Evolutionary conservation across 2,329 filamentous ascomycete species (phyloP), one percentile per base, ranked within the genome.

Genomic region (Neofusicoccum umdonicola): DNA sequence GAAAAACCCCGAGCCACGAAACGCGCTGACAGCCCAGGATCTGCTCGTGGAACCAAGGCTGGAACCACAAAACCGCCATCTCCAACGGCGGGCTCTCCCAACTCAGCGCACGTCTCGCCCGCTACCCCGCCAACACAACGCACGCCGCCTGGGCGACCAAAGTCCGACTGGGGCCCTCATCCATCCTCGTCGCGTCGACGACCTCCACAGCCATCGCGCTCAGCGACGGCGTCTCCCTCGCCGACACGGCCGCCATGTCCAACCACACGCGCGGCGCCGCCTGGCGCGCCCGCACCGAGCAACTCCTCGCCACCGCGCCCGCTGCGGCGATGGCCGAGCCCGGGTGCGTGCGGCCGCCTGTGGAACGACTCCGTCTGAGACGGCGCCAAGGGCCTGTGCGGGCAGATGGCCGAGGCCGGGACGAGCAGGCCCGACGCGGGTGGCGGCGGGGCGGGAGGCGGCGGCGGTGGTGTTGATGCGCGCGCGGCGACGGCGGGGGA

Each of bases 1-100:
- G 19, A 0, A 22, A 22, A 22, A 22, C 19, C 19, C 19, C 19
- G 19, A 22, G 0, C 19, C 19, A 22, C 19, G 19, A 22, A 22
- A 22, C 19, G 19, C 19, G 19, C 11, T 13, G 7, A 56, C 27
- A 11, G 15, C 15, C 27, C 92, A 96, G 79, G 31, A 75, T 77
- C 52, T 74, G 68, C 63, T 68, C 68, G 6, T 74, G 71, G 67
- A 72, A 76, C 45, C 67, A 71, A n/a, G 76, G 76, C 1, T 77
- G 69, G 67, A 72, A 69, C 35, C 76, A 78, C 67, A 78, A 78
- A 65, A 77, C 77, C 65, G 75, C 73, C 3, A 74, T 76, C 19
- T 70, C 76, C 3, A 78, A 77, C 52, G 76, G 74, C 44, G 73
- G 19, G 19, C 19, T 22, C 19, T 74, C 34, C 70, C 19, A 22